phyloP scores from a whole-genome alignment of 148 eudicot genomes.

The Camellia lanceoleosa region DNA sequence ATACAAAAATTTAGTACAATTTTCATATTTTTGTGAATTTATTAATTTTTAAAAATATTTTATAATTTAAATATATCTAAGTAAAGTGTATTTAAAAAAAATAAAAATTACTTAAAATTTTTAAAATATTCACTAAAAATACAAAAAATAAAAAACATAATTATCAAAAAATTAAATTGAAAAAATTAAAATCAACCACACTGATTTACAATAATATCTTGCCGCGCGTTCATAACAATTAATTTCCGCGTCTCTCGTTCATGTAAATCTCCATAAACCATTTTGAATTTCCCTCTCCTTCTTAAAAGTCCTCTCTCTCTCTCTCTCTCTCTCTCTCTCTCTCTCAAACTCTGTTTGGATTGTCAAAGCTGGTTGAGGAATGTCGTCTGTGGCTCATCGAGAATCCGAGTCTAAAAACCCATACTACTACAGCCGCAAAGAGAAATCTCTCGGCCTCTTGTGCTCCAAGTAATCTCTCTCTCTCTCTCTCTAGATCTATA shows the following conservation, averaged over 20 bases:
- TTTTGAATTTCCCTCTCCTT: not conserved
- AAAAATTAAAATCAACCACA: too few relatives aligned
- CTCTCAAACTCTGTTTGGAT: not conserved
- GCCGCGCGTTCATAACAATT: slow-evolving; percentile 2
- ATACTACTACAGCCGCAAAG: slow-evolving; percentile 51
- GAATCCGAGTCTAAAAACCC: slow-evolving; percentile 20
- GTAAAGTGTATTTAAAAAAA: too few relatives aligned
- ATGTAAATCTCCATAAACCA: not conserved
- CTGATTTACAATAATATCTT: not conserved
- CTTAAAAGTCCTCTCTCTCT: slow-evolving; percentile 1
- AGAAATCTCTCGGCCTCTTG: slow-evolving; percentile 67
- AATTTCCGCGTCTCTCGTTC: not conserved
- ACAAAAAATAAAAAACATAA: too few relatives aligned
- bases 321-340: slow-evolving; percentile 8
- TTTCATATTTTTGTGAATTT: too few relatives aligned
- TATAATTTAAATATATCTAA: too few relatives aligned
- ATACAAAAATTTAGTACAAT: too few relatives aligned
- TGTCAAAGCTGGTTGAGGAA: not conserved
- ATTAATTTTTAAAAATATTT: too few relatives aligned
- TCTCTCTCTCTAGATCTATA: not conserved
- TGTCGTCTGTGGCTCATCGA: slow-evolving; percentile 4
- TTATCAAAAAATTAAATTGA: too few relatives aligned
- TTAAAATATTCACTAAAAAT: too few relatives aligned
- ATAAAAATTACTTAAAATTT: too few relatives aligned
- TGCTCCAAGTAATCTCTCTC: slow-evolving; percentile 59